phyloP scores from a whole-genome alignment of 768 basidiomycete species.

The Suillus decipiens region DNA sequence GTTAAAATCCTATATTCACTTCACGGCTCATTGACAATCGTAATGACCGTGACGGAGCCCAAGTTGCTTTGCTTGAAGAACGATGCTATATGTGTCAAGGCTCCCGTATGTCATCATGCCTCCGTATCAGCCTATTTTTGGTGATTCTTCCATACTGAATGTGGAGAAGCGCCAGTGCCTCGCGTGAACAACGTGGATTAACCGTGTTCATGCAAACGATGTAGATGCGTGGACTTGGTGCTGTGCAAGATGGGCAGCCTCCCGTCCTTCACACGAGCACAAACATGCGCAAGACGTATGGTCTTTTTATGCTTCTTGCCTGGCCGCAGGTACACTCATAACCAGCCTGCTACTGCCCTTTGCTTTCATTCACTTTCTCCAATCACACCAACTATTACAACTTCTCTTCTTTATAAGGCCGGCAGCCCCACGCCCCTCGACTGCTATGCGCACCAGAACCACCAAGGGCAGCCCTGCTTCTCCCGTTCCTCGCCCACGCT shows the following conservation, averaged over 20 bases:
- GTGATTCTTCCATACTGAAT: too few relatives aligned
- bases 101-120: background rate
- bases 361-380: constrained; percentile 9
- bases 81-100: background rate
- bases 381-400: constrained; percentile 12
- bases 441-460: constrained; percentile 27
- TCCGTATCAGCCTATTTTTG: background rate
- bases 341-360: constrained; percentile 11
- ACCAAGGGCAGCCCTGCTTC: constrained; percentile 23
- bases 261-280: constrained; percentile 14
- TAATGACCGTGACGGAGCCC: background rate
- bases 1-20: background rate
- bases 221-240: constrained; percentile 34
- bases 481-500: constrained; percentile 31
- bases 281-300: constrained; percentile 28
- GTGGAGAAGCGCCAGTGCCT: constrained; percentile 16
- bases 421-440: constrained; percentile 12
- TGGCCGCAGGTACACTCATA: constrained; percentile 19
- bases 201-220: constrained; percentile 17
- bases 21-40: background rate
- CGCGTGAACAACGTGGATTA: constrained; percentile 29
- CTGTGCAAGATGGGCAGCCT: constrained; percentile 19
- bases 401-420: constrained; percentile 18
- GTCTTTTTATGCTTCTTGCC: constrained; percentile 20
- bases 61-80: background rate